Evolutionary conservation across 352 stramenopile species (phyloP), one percentile per base, ranked within the genome.

Genomic region (Phytophthora cryptogea): DNA sequence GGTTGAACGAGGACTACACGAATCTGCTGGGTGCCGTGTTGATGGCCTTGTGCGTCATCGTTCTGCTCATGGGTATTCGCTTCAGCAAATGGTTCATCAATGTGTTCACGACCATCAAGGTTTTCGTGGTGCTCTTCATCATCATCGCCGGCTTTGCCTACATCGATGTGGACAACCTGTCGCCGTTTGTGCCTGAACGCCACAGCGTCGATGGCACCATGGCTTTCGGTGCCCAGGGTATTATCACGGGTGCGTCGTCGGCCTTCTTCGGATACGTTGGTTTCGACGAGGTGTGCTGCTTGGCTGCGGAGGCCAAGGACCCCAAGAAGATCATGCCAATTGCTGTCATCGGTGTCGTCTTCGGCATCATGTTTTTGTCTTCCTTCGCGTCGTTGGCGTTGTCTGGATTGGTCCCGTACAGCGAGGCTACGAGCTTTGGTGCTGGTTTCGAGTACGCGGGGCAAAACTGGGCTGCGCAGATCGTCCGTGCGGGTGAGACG

Each of bases 221-320:
- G 46, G 42, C 59, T 3, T 87, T 76, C 32, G 86, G 86, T 8
- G 30, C 53, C 0, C 63, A 76, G 35, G 86, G 86, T 31, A 72
- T 98, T 39, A 77, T 97, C 55, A 75, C 66, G 11, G 90, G 88
- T 23, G 74, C 87, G 1, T 93, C 90, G 14, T 85, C 85, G 13
- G 91, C 88, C 11, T 98, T 98, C 75, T 98, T 97, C 74, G 93
- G 93, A 10, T 98, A 95, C 70, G 74, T 98, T 28, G 95, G 95
- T n/a, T 98, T 97, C 67, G 95, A 98, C 70, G 93, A 97, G 64
- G 85, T 98, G 20, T 97, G 89, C 65, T 97, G 90, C 70, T 63
- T 98, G 13, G 86, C 89, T 7, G 85, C 81, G 17, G 86, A 95
- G 60, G 75, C 79, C 17, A 87, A 88, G 64, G 82, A 95, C 65